A percentile compares a stretch with the other conserved stretches of the same genome.
Evolutionary conservation across 805 yeast species (phyloP).

Genomic region (Scheffersomyces ergatensis): DNA sequence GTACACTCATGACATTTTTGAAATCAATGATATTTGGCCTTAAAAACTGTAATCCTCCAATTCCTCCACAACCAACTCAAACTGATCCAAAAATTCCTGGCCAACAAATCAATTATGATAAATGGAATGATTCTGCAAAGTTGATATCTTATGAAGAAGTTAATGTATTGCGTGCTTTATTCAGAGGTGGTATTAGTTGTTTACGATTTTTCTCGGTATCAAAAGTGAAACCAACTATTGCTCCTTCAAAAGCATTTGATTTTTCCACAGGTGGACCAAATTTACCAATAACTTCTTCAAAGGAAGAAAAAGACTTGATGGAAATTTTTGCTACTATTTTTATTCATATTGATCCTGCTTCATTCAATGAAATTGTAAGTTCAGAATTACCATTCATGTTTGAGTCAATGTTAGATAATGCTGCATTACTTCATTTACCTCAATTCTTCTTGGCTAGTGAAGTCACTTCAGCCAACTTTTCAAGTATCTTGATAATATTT

Average conservation of each 20-base stretch:
- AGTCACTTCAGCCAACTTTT: conserved; percentile 88
- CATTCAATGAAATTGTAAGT: conserved; percentile 88
- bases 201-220: conserved; percentile 67
- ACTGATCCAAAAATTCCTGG: conserved; percentile 46
- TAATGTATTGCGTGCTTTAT: conserved; percentile 67
- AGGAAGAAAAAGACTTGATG: conserved; percentile 94
- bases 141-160: conserved; percentile 84
- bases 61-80: conserved; percentile 41
- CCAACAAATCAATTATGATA: conserved; percentile 39
- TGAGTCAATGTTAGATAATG: conserved; percentile 74
- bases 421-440: conserved; percentile 85
- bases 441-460: conserved; percentile 94
- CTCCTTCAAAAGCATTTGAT: conserved; percentile 36
- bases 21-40: conserved; percentile 88
- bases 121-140: conserved; percentile 85
- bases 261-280: conserved; percentile 78
- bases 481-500: conserved; percentile 77
- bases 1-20: conserved; percentile 84
- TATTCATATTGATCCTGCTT: conserved; percentile 90
- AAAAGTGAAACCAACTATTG: conserved; percentile 41
- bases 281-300: conserved; percentile 80
- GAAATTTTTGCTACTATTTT: conserved; percentile 92
- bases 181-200: conserved; percentile 82
- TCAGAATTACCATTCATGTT: conserved; percentile 77
- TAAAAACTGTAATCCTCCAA: conserved; percentile 84